Percentiles rank a stretch among this genome's conserved stretches.
phyloP scores from a whole-genome alignment of 305 asterid species.

The Rubia occidens region DNA sequence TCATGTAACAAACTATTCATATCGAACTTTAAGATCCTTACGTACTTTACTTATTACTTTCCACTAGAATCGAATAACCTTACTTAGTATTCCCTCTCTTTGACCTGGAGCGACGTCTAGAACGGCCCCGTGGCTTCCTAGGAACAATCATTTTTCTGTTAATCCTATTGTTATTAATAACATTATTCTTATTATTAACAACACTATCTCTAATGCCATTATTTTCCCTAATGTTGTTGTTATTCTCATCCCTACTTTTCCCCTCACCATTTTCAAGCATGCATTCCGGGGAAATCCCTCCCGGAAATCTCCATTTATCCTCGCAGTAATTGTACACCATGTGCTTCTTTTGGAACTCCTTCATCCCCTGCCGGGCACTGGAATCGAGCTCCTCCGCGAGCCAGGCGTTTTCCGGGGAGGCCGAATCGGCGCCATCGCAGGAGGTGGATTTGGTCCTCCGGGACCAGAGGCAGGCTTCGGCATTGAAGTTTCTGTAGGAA shows the following conservation, averaged over 20 bases:
- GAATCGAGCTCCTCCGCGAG: conserved; percentile 42
- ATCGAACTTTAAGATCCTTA: no score
- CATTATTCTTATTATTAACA: neutral
- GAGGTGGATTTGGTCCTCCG: conserved; percentile 21
- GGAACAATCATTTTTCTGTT: neutral
- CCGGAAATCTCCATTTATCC: conserved; percentile 43
- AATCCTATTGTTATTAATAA: neutral
- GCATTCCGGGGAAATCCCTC: neutral
- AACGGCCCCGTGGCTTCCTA: neutral
- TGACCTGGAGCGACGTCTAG: conserved; percentile 2
- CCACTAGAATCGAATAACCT: neutral
- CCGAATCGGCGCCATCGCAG: conserved; percentile 16
- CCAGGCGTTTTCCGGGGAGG: conserved; percentile 26
- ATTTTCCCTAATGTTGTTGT: neutral
- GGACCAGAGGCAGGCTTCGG: conserved; percentile 30
- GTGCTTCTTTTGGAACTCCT: conserved; percentile 34
- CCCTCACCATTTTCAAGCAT: neutral
- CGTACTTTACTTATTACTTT: no score
- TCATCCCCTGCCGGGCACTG: conserved; percentile 23
- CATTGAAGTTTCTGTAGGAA: conserved; percentile 40
- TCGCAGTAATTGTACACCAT: conserved; percentile 61
- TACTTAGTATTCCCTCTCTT: neutral
- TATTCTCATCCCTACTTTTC: neutral
- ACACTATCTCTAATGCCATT: no score
- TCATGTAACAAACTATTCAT: no score